Evolutionary conservation across 129 eudicot species (phyloP).

Genomic region (Flaveria sonorensis): DNA sequence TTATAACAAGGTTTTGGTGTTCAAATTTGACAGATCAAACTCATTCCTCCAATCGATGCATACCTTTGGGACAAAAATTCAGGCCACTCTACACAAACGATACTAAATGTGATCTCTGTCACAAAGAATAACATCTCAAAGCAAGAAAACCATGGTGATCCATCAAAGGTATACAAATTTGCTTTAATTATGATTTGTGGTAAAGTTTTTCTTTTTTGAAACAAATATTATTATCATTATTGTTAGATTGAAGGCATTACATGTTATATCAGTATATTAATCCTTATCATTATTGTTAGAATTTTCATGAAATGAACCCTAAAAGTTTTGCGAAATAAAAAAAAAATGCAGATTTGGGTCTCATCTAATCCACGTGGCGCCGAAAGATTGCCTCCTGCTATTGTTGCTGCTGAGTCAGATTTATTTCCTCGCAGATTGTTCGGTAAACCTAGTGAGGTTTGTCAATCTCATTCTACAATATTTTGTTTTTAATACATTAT

Average conservation of each 20-base stretch:
- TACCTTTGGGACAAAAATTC: constrained; percentile 37
- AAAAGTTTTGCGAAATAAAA: not conserved
- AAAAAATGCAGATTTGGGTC: constrained; percentile 67
- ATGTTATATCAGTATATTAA: not conserved
- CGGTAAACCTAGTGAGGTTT: constrained; percentile 83
- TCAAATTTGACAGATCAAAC: constrained; percentile 47
- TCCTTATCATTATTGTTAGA: not conserved
- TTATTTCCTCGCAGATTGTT: constrained; percentile 63
- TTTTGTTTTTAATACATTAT: not conserved
- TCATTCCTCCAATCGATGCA: constrained; percentile 34
- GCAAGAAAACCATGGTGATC: constrained; percentile 30
- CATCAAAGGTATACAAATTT: constrained; percentile 44
- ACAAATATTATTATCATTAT: not conserved
- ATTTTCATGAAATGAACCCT: not conserved
- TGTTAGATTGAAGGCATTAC: not conserved
- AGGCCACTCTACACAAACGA: constrained; percentile 33
- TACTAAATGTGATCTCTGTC: constrained; percentile 32
- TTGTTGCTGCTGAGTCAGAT: constrained; percentile 76
- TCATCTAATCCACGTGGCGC: constrained; percentile 91
- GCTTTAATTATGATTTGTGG: not conserved
- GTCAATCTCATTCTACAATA: constrained; percentile 9
- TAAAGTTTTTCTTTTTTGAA: constrained; percentile 1
- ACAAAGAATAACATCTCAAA: constrained; percentile 24
- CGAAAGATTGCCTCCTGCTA: constrained; percentile 77
- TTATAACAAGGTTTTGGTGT: constrained; percentile 7